Base-by-base conservation (phyloP, 2,329 filamentous ascomycete species). In the Alternaria sp. region DNA sequence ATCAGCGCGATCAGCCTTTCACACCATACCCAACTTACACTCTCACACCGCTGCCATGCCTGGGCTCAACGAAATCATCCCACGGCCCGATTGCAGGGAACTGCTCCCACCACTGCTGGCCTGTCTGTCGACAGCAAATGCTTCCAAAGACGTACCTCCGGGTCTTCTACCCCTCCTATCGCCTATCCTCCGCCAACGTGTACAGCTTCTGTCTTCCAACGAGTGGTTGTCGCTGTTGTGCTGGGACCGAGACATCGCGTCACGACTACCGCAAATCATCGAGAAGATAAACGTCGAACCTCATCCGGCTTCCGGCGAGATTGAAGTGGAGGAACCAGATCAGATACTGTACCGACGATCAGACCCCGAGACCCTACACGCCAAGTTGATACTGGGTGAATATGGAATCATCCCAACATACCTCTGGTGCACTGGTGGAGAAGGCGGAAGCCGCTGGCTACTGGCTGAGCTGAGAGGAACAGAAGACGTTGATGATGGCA, bases 221-320 rank as follows among this genome's bases (percentile, higher is more conserved):
- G 88, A 90, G 56, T 95, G 92, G 91, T 85, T 95, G 15, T 85
- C 88, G 1, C 83, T 94, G 30, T 84, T 95, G 23, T 90, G 88
- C 74, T 94, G 92, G 83, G 87, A 91, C 71, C 72, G 83, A 8
- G 79, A 85, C 66, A 81, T 86, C 46, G 87, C 85, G 4, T 82
- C 85, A 30, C 86, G 83, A 67, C 83, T 95, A 17, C 83, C 85
- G n/a, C 83, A 87, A 61, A 82, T 90, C 13, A 88, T 89, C 30
- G 85, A 86, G 69, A 85, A 86, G 59, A 87, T 91, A 57, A 81
- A 85, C 49, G 83, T 95, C 30, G 91, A 94, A 77, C 91, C 91
- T n/a, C 92, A 96, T 73, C 92, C 92, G 4, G 88, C 91, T 5
- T 93, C 91, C 3, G 92, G 91, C 57, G 91, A 94, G 78, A 87